Evolutionary conservation across 2,329 filamentous ascomycete genomes (phyloP).

Genomic region (Mariannaea sp.): DNA sequence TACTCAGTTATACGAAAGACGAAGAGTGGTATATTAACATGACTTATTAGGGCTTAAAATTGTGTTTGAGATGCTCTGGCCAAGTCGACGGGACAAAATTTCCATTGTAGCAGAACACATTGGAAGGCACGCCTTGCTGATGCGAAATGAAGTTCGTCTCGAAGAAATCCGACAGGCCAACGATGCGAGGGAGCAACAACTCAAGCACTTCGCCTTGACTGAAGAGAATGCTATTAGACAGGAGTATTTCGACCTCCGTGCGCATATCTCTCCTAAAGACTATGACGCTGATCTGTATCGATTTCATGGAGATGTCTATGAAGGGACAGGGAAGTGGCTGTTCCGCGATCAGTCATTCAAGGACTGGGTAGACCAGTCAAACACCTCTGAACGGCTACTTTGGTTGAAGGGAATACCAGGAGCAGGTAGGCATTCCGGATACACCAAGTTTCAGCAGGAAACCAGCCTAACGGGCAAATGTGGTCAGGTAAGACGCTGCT

Average conservation of each 20-base stretch:
- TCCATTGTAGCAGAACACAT: background rate
- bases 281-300: background rate
- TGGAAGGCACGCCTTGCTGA: background rate
- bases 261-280: background rate
- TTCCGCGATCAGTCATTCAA: background rate
- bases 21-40: too few species aligned
- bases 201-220: background rate
- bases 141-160: constrained; percentile 4
- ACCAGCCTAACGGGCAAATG: background rate
- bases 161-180: constrained; percentile 1
- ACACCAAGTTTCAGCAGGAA: background rate
- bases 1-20: too few species aligned
- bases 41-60: too few species aligned
- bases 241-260: background rate
- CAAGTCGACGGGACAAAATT: background rate
- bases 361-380: background rate
- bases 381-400: background rate
- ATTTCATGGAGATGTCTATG: background rate
- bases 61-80: background rate
- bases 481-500: background rate
- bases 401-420: constrained; percentile 5
- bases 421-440: background rate
- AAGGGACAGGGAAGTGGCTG: background rate
- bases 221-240: background rate
- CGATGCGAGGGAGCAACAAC: background rate